Conservation (phyloP, 2,329 filamentous ascomycete species). For the Sporothrix luriei region DNA sequence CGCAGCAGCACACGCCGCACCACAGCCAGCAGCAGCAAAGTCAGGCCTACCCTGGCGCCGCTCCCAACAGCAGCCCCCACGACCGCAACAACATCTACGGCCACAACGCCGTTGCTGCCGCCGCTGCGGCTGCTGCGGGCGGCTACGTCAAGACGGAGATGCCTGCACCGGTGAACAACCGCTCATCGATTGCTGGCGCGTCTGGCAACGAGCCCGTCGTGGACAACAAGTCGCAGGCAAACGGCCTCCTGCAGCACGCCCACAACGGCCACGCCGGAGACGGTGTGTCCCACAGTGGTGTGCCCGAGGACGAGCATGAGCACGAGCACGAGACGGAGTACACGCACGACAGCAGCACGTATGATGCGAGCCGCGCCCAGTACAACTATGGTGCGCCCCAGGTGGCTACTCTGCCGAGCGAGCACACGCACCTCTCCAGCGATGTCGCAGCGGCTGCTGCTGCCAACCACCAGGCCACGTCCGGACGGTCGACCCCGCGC, state of each 20-base stretch:
- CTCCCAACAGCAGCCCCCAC: slow-evolving; percentile 61
- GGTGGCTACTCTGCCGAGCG: slow-evolving; percentile 66
- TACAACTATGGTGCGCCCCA: slow-evolving; percentile 72
- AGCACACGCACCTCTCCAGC: slow-evolving; percentile 75
- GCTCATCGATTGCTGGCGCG: slow-evolving; percentile 59
- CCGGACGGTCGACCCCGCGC: slow-evolving; percentile 82
- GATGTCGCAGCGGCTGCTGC: slow-evolving; percentile 73
- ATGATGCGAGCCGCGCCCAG: slow-evolving; percentile 68
- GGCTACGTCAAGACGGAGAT: slow-evolving; percentile 84
- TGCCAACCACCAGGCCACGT: slow-evolving; percentile 74
- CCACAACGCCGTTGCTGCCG: slow-evolving; percentile 48
- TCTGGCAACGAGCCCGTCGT: slow-evolving; percentile 61
- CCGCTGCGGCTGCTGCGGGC: slow-evolving; percentile 39
- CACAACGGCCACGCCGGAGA: slow-evolving; percentile 58
- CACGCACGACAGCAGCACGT: slow-evolving; percentile 77
- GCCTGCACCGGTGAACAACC: slow-evolving; percentile 70
- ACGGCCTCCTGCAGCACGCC: slow-evolving; percentile 65
- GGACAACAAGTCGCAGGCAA: slow-evolving; percentile 64
- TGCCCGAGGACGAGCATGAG: slow-evolving; percentile 67
- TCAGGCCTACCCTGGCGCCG: slow-evolving; percentile 70
- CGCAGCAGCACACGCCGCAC: slow-evolving; percentile 65
- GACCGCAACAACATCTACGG: slow-evolving; percentile 64
- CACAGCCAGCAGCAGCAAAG: slow-evolving; percentile 52
- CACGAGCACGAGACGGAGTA: slow-evolving; percentile 81
- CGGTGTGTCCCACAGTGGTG: slow-evolving; percentile 53